These are phyloP conservation scores for Mollisia scopiformis DNA, from an alignment of 2,329 filamentous ascomycete genomes.

Conservation along the genomic window DNA sequence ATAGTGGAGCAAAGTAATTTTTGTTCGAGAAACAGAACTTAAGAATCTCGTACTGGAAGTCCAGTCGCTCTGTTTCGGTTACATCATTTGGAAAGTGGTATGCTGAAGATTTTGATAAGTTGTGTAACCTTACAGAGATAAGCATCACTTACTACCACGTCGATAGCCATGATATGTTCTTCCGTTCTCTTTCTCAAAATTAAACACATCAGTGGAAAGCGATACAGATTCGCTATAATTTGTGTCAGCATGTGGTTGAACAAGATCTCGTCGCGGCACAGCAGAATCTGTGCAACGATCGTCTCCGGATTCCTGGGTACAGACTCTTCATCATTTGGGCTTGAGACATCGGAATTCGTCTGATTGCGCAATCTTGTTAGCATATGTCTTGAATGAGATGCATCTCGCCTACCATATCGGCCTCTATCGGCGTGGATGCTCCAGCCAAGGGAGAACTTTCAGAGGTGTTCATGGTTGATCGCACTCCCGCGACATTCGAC, in stretches of 20 bases:
- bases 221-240: slow-evolving; percentile 14
- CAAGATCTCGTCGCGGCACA: neutral
- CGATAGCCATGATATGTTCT: slow-evolving; percentile 33
- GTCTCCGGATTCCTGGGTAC: slow-evolving; percentile 25
- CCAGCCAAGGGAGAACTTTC: slow-evolving; percentile 10
- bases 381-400: neutral
- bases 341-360: slow-evolving; percentile 14
- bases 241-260: slow-evolving; percentile 9
- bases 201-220: slow-evolving; percentile 19
- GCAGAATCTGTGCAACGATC: slow-evolving; percentile 18
- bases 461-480: neutral
- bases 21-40: slow-evolving; percentile 38
- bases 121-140: too few species aligned
- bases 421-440: slow-evolving; percentile 24
- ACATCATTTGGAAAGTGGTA: slow-evolving; percentile 49
- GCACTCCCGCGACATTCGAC: neutral
- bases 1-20: slow-evolving; percentile 47
- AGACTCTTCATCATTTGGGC: slow-evolving; percentile 27
- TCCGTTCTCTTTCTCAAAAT: slow-evolving; percentile 32
- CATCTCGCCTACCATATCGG: slow-evolving; percentile 23
- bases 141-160: slow-evolving; percentile 14
- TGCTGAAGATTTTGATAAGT: slow-evolving; percentile 13
- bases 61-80: slow-evolving; percentile 51
- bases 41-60: slow-evolving; percentile 52
- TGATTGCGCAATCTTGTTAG: slow-evolving; percentile 14